Evolutionary conservation across 306 rosid genomes (phyloP).

Genomic region (Spatholobus suberectus): DNA sequence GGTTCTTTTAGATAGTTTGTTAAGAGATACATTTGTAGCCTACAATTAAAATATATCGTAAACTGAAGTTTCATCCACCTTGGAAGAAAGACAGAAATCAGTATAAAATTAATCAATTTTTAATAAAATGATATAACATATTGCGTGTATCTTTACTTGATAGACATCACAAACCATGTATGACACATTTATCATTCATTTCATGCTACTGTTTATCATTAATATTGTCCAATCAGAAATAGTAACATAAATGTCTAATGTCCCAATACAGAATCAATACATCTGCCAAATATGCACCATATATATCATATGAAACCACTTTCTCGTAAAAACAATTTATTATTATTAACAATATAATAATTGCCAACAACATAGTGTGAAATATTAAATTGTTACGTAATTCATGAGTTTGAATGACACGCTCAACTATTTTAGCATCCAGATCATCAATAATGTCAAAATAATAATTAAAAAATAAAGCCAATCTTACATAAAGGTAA

Average conservation of each 20-base stretch:
- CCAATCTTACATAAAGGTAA: slow-evolving; percentile 26
- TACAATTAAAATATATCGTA: not conserved
- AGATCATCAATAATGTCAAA: not conserved
- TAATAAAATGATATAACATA: not conserved
- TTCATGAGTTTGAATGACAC: slow-evolving; percentile 1
- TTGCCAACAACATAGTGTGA: not conserved
- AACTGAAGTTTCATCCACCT: not conserved
- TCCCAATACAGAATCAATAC: slow-evolving; percentile 5
- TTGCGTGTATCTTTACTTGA: not conserved
- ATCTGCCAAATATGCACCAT: not conserved
- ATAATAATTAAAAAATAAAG: slow-evolving; percentile 26
- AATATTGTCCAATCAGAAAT: not conserved
- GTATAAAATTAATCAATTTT: not conserved
- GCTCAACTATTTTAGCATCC: slow-evolving; percentile 25
- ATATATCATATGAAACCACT: not conserved
- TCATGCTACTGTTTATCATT: not conserved
- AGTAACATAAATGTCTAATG: slow-evolving; percentile 3
- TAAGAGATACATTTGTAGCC: not conserved
- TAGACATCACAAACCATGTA: slow-evolving; percentile 13
- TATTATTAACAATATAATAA: too few relatives aligned
- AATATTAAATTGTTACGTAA: slow-evolving; percentile 19
- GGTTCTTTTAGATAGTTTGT: not conserved
- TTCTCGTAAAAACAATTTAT: not conserved
- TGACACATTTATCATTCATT: not conserved
- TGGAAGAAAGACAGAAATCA: not conserved